Conservation (phyloP, 345 rosid genomes). For the Physaria fendleri region DNA sequence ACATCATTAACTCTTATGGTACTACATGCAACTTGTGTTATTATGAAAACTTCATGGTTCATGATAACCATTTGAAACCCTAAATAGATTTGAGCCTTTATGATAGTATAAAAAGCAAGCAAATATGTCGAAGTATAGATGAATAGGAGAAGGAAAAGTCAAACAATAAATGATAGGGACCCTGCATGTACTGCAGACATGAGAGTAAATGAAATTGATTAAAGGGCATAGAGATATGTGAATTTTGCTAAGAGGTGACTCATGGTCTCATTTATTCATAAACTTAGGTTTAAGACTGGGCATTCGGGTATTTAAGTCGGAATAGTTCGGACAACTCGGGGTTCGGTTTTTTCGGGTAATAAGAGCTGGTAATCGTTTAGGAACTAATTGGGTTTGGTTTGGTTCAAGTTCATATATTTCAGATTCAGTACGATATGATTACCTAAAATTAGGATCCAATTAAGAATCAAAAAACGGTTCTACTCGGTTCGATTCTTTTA, state of each 20-base stretch:
- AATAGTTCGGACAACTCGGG: too few relatives aligned
- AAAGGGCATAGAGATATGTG: constrained; percentile 17
- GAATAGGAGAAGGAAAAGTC: constrained; percentile 7
- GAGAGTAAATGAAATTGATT: constrained; percentile 12
- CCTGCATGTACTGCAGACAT: background rate
- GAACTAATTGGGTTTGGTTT: too few relatives aligned
- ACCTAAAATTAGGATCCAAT: too few relatives aligned
- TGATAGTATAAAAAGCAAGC: background rate
- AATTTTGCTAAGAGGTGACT: background rate
- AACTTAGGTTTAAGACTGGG: too few relatives aligned
- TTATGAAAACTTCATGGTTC: background rate
- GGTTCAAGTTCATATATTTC: too few relatives aligned
- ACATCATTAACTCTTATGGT: background rate
- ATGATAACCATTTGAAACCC: background rate
- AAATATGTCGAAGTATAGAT: background rate
- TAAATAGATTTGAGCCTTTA: background rate
- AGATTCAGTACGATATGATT: too few relatives aligned
- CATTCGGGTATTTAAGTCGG: too few relatives aligned
- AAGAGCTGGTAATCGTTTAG: too few relatives aligned
- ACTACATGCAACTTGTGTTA: background rate
- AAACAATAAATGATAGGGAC: constrained; percentile 13
- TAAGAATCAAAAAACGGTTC: too few relatives aligned
- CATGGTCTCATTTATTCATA: too few relatives aligned
- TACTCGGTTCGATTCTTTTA: too few relatives aligned
- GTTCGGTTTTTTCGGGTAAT: too few relatives aligned